Conservation (phyloP, 108 stramenopile species). For the Cyclotella kingstonii region DNA sequence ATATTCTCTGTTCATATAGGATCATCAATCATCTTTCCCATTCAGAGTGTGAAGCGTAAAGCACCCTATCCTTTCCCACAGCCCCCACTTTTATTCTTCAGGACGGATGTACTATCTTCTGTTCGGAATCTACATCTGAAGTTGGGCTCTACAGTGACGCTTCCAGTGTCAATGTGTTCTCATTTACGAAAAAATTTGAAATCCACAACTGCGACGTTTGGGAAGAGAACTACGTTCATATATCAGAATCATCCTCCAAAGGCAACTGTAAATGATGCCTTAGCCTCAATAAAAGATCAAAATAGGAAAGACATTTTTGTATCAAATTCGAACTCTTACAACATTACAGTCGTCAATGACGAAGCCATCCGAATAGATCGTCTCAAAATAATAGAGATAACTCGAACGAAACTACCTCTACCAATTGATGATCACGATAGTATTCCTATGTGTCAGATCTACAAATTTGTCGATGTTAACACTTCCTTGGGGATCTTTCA, state of each 20-base stretch:
- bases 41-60: background rate
- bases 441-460: slow-evolving; percentile 4
- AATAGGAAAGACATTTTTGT: no score
- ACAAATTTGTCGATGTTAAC: slow-evolving; percentile 39
- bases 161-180: slow-evolving; percentile 41
- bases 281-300: no score
- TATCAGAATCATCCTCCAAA: slow-evolving; percentile 3
- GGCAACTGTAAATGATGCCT: background rate
- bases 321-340: no score
- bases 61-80: slow-evolving; percentile 5
- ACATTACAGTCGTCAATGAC: no score
- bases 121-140: slow-evolving; percentile 21
- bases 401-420: background rate
- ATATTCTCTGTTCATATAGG: slow-evolving; percentile 41
- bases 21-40: slow-evolving; percentile 36
- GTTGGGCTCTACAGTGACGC: slow-evolving; percentile 15
- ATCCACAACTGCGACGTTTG: background rate
- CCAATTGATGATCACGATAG: slow-evolving; percentile 2
- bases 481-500: slow-evolving; percentile 43
- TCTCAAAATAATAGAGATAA: no score
- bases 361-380: no score
- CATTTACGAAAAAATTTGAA: slow-evolving; percentile 23
- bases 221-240: background rate
- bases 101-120: background rate
- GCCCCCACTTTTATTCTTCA: slow-evolving; percentile 12